A percentile compares a stretch with the other conserved stretches of the same genome.
phyloP scores from a whole-genome alignment of 129 eudicot genomes.

The Arctium lappa region DNA sequence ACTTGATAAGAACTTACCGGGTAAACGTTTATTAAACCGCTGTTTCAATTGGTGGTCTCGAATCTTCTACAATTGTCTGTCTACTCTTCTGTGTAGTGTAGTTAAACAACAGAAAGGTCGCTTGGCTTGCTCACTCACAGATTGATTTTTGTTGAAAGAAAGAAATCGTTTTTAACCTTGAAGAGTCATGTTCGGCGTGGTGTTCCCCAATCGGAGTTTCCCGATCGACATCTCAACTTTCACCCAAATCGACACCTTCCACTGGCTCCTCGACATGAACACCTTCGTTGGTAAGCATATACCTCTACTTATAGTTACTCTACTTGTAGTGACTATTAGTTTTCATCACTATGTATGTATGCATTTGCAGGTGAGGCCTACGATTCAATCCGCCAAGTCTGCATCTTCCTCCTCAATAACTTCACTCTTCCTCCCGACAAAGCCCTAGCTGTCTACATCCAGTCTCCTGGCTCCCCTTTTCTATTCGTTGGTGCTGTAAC shows the following conservation, averaged over 20 bases:
- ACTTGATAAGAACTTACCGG: too few species aligned
- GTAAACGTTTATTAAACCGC: too few species aligned
- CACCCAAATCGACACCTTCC: slow-evolving; percentile 89
- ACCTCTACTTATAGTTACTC: too few species aligned
- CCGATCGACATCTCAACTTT: slow-evolving; percentile 91
- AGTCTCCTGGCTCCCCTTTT: slow-evolving; percentile 83
- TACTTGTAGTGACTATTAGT: too few species aligned
- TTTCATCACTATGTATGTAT: not conserved
- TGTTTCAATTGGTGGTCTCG: too few species aligned
- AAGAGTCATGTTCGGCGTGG: slow-evolving; percentile 66
- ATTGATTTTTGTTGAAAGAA: too few species aligned
- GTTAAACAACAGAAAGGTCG: not conserved
- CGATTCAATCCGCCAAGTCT: slow-evolving; percentile 69
- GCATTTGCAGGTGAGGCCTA: slow-evolving; percentile 61
- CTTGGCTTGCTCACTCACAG: too few species aligned
- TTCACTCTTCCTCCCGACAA: slow-evolving; percentile 89
- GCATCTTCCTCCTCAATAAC: slow-evolving; percentile 70
- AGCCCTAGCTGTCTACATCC: slow-evolving; percentile 88
- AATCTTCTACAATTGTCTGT: not conserved
- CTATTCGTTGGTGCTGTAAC: slow-evolving; percentile 81
- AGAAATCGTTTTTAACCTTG: not conserved
- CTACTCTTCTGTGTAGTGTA: not conserved
- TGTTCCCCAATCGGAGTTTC: slow-evolving; percentile 90
- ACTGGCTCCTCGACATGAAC: slow-evolving; percentile 96
- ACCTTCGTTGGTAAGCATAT: slow-evolving; percentile 60